A percentile compares a stretch with the other conserved stretches of the same genome.
Conservation (phyloP, 129 eudicot species). For the Silybum marianum region DNA sequence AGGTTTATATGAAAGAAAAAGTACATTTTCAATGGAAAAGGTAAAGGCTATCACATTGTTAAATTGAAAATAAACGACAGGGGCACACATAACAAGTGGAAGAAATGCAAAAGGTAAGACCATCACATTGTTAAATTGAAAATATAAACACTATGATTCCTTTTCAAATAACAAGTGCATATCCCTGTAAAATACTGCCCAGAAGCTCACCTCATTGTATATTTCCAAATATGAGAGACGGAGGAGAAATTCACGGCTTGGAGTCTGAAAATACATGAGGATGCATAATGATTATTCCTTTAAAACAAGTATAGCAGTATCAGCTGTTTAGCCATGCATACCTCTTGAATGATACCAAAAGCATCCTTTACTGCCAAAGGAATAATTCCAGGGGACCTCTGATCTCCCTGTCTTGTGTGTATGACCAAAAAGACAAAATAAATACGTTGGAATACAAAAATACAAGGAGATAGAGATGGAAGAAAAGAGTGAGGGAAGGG, state of each 20-base stretch:
- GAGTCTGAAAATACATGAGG: slow-evolving; percentile 56
- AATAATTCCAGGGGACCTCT: slow-evolving; percentile 95
- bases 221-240: slow-evolving; percentile 94
- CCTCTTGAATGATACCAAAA: slow-evolving; percentile 95
- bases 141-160: background rate
- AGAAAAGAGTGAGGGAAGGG: background rate
- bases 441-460: background rate
- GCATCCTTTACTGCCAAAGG: slow-evolving; percentile 95
- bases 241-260: slow-evolving; percentile 83
- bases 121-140: slow-evolving; percentile 1
- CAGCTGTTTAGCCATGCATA: slow-evolving; percentile 26
- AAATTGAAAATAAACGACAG: background rate
- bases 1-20: background rate
- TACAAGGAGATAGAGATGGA: background rate
- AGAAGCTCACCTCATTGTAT: slow-evolving; percentile 72
- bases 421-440: slow-evolving; percentile 14
- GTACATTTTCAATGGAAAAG: background rate
- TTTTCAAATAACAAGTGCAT: slow-evolving; percentile 1
- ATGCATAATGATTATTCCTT: slow-evolving; percentile 14
- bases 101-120: slow-evolving; percentile 1
- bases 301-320: slow-evolving; percentile 5
- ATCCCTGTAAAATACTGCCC: slow-evolving; percentile 14
- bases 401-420: slow-evolving; percentile 73
- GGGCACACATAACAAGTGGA: background rate
- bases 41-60: background rate